Base-by-base conservation (phyloP, 2,329 filamentous ascomycete species). In the Didymella exigua region DNA sequence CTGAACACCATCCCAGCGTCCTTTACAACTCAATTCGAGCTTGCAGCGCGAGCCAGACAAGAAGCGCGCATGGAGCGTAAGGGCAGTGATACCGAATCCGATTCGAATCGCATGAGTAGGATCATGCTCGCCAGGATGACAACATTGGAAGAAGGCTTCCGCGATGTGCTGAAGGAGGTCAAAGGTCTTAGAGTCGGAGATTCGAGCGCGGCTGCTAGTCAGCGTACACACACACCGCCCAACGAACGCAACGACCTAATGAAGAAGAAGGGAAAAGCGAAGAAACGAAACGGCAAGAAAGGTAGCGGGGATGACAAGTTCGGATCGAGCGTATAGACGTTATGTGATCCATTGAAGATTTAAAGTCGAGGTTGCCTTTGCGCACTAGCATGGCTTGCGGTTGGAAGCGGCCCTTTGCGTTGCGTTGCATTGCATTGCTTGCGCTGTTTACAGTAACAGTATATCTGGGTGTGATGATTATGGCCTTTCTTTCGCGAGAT, bases 101-200 rank as follows among this genome's bases (percentile, higher is more conserved):
- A 75, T n/a, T 67, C 62, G 11, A 73, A 70, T 11, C 66, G 71
- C 31, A 74, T 89, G 69, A 84, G 88, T 63, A 85, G 91, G 51
- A 82, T 96, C 40, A 89, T 97, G 75, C 79, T 97, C 40, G 91
- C 91, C 8, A 82, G 91, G 29, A 97, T 97, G 91, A 95, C 95
- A 73, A 93, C 89, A 7, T 81, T 98, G 2, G 93, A 98, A 72
- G 91, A 96, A 75, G 89, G 92, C 13, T 93, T 98, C 73, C 84
- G 89, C 2, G 91, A 96, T 56, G 88, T 96, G n/a, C 84, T 92
- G 52, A 86, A 85, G 59, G 91, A 95, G 73, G 88, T 96, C 72
- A 86, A 89, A 58, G 85, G 86, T 59, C 77, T 84, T 71, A 84
- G 79, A 75, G 75, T 73, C 59, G 73, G 68, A 19, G 71, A 68